Conservation (phyloP, 108 stramenopile species). For the Nitzschia sp. region DNA sequence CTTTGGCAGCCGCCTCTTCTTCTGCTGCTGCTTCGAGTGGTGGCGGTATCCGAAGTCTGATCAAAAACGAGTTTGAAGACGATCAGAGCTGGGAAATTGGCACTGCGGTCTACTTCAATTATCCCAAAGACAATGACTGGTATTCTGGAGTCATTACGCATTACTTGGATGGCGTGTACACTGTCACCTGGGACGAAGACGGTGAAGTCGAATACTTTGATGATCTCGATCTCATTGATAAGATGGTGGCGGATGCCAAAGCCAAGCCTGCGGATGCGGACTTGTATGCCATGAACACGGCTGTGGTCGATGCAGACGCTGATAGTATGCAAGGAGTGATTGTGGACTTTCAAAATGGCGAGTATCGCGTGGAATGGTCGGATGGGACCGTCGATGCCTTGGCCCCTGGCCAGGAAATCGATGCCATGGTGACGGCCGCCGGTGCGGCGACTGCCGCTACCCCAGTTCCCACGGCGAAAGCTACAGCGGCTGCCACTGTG, state of each 20-base stretch:
- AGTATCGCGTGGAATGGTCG: neutral
- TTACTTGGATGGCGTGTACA: constrained; percentile 17
- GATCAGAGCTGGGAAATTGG: neutral
- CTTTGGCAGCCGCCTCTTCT: too few species aligned
- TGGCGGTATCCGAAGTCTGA: too few species aligned
- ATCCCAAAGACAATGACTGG: neutral
- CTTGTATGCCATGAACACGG: constrained; percentile 2
- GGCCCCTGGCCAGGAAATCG: neutral
- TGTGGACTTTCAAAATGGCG: neutral
- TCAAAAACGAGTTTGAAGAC: neutral
- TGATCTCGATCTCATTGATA: constrained; percentile 6
- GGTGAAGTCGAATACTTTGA: constrained; percentile 15
- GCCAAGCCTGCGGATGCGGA: neutral
- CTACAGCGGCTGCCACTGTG: neutral
- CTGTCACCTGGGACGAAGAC: constrained; percentile 5
- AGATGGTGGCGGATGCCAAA: constrained; percentile 5
- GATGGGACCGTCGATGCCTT: constrained; percentile 1
- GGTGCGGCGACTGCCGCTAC: neutral
- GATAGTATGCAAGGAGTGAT: neutral
- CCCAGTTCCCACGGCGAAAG: neutral
- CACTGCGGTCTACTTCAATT: neutral
- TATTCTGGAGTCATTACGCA: constrained; percentile 2
- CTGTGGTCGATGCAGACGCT: neutral
- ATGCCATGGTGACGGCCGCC: neutral
- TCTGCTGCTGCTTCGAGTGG: too few species aligned